Base-by-base conservation (phyloP, 2,329 filamentous ascomycete species). In the Penicillium sp. region DNA sequence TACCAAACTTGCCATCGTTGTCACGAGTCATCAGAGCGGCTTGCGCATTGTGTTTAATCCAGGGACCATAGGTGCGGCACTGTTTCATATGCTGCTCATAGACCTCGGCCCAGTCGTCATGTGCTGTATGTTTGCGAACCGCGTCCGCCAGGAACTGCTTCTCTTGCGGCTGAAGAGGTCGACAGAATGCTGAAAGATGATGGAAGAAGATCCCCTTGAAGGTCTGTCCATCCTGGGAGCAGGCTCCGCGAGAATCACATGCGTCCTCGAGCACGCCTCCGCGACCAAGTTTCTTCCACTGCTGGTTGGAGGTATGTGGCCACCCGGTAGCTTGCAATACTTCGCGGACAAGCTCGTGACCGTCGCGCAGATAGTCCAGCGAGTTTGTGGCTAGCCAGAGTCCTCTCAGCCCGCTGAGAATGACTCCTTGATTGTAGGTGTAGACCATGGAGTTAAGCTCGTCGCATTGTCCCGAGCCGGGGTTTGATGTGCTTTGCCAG, bases 181-280 rank as follows among this genome's bases (percentile, higher is more conserved):
- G 76, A 67, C 91, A 96, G 65, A 96, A 95, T 1, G 81, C 72
- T 0, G 82, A 78, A 2, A 96, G 74, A 64, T 96, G 91, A 63
- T 95, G 87, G 70, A 95, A 95, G 74, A 90, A 95, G 49, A 96
- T 91, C 26, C 88, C 87, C 67, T 96, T 97, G 79, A 96, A 96
- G 0, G 87, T 89, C 61, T 96, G 90, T 0, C 78, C 79, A 59
- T 97, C 80, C 65, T 96, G 89, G 17, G 81, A 88, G 66, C 90
- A 96, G 37, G 72, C 77, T 3, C 81, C 87, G 17, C 71, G 72
- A 2, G 82, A 79, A 65, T 97, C 91, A 64, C 91, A 96, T 32
- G 77, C 71, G 42, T 97, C 91, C 65, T 95, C 88, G 37, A 97
- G 69, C 26, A 96, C 79, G 2, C 91, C 91, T 17, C 79, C 79